phyloP scores from a whole-genome alignment of 371 early-diverging fungal species.

The Mycotypha africana region DNA sequence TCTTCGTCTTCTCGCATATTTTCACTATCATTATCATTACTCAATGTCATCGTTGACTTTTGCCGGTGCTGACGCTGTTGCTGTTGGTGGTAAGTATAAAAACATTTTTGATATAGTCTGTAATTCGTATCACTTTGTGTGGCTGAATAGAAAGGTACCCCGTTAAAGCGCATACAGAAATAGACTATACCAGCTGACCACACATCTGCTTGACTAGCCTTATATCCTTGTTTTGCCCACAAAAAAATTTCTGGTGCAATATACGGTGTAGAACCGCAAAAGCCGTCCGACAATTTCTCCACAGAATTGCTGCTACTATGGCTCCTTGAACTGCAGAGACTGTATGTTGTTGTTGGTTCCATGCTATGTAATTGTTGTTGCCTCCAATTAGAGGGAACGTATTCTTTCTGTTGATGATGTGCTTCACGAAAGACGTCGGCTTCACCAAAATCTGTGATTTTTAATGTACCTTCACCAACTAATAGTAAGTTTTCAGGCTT shows the following conservation, averaged over 20 bases:
- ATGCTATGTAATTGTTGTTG: too few relatives aligned
- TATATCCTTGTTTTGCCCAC: conserved; percentile 44
- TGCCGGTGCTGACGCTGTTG: too few relatives aligned
- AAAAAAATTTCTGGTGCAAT: conserved; percentile 83
- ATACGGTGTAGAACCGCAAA: conserved; percentile 87
- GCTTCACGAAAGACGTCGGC: conserved; percentile 84
- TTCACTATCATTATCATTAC: too few relatives aligned
- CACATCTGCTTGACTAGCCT: conserved; percentile 76
- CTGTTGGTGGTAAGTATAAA: too few relatives aligned
- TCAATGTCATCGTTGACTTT: too few relatives aligned
- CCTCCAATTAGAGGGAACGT: too few relatives aligned
- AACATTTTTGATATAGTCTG: conserved; percentile 59
- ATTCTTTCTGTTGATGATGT: too few relatives aligned
- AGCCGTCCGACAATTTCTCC: conserved; percentile 52
- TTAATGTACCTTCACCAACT: conserved; percentile 67
- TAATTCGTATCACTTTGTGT: conserved; percentile 58
- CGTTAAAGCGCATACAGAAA: conserved; percentile 72
- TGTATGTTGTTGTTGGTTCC: conserved; percentile 35
- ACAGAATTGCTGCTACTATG: too few relatives aligned
- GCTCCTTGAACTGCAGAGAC: too few relatives aligned
- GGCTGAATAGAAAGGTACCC: conserved; percentile 53
- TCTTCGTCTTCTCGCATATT: too few relatives aligned
- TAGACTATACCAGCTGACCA: conserved; percentile 86
- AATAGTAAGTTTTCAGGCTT: conserved; percentile 92
- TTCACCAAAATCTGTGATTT: conserved; percentile 98